Evolutionary conservation across 225 moss, liverwort and hornwort genomes (phyloP).

Genomic region (Polytrichum commune): DNA sequence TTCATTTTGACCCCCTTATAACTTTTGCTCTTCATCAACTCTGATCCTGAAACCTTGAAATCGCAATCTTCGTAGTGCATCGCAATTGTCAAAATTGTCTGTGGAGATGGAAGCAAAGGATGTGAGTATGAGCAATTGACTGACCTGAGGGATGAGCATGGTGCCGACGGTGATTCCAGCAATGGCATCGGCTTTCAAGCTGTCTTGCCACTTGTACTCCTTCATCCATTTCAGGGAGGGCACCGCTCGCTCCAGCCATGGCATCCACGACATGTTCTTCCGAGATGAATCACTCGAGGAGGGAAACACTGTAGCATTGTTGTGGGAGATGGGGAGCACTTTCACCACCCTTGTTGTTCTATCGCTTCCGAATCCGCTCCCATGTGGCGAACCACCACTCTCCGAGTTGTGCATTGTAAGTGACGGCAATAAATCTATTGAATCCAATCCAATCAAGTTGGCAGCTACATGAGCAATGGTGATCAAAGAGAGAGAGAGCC

Average conservation of each 20-base stretch:
- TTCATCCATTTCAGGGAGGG: conserved; percentile 79
- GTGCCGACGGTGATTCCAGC: conserved; percentile 95
- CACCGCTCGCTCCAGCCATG: conserved; percentile 39
- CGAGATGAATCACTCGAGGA: neutral
- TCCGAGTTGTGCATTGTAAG: conserved; percentile 30
- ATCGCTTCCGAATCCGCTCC: conserved; percentile 8
- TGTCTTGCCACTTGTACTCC: conserved; percentile 64
- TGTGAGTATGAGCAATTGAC: too few species aligned
- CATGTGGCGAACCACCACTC: conserved; percentile 18
- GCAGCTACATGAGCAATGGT: too few species aligned
- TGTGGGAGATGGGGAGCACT: conserved; percentile 38
- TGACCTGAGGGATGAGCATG: conserved; percentile 90
- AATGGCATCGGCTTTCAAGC: conserved; percentile 62
- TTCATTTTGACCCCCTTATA: too few species aligned
- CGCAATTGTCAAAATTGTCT: too few species aligned
- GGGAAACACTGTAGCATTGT: neutral
- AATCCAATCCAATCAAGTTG: too few species aligned
- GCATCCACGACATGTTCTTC: conserved; percentile 9
- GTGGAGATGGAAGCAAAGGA: too few species aligned
- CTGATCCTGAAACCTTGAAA: too few species aligned
- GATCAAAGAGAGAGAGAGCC: too few species aligned
- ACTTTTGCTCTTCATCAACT: too few species aligned
- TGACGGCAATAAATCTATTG: too few species aligned
- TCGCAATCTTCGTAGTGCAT: too few species aligned
- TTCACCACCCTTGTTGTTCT: conserved; percentile 27